These are phyloP conservation scores for Boechera stricta DNA, from an alignment of 345 rosid species.

Conservation along the genomic window DNA sequence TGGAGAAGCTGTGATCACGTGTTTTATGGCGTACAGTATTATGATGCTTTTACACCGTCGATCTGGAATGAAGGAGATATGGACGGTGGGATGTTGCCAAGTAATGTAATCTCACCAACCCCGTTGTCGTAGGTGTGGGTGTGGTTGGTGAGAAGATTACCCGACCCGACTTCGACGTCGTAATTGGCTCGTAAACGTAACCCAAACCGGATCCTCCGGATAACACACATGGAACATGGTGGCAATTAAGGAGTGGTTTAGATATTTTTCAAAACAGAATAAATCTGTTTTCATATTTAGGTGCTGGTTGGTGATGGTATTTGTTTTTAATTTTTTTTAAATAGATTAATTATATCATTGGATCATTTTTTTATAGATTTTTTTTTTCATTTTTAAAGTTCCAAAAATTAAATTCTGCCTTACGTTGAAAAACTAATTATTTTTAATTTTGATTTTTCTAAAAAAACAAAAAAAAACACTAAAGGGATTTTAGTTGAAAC, in stretches of 20 bases:
- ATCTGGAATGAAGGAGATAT: not conserved
- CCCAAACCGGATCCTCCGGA: constrained; percentile 16
- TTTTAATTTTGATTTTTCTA: too few relatives aligned
- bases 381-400: not conserved
- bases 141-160: constrained; percentile 39
- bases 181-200: constrained; percentile 3
- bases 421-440: too few relatives aligned
- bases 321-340: not conserved
- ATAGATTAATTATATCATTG: not conserved
- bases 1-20: constrained; percentile 26
- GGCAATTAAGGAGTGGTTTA: constrained; percentile 7
- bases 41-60: not conserved
- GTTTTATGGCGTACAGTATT: constrained; percentile 2
- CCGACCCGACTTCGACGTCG: constrained; percentile 25
- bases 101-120: constrained; percentile 34
- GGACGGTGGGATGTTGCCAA: not conserved
- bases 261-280: not conserved
- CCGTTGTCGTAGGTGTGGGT: constrained; percentile 36
- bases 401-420: not conserved
- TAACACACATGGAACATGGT: constrained; percentile 14
- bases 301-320: not conserved
- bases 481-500: too few relatives aligned
- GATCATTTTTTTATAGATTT: not conserved
- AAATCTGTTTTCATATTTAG: not conserved
- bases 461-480: too few relatives aligned